Percentiles rank a stretch among this genome's conserved stretches.
These are phyloP conservation scores for Nigrospora osmanthi DNA, from an alignment of 2,329 filamentous ascomycete species.

Conservation along the genomic window DNA sequence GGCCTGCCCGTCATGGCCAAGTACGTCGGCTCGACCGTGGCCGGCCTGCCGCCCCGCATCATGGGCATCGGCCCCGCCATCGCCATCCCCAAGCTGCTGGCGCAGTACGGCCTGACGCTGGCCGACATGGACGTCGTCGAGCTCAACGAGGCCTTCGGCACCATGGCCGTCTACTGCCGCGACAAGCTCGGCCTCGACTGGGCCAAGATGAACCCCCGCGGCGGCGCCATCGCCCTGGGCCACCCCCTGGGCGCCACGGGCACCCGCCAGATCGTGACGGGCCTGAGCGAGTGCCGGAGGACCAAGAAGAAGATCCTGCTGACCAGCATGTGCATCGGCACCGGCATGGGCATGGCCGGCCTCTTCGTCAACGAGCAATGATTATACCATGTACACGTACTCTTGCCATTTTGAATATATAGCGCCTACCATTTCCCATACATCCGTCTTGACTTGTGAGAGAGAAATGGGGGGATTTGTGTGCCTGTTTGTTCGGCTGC, in stretches of 20 bases:
- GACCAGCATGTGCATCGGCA: slow-evolving; percentile 82
- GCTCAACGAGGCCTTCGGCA: slow-evolving; percentile 96
- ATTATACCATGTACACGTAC: background rate
- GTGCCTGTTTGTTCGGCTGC: no score
- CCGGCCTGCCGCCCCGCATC: slow-evolving; percentile 83
- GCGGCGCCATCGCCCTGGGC: slow-evolving; percentile 75
- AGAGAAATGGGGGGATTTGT: no score
- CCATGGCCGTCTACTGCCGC: slow-evolving; percentile 93
- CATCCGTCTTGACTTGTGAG: no score
- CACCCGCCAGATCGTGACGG: slow-evolving; percentile 77
- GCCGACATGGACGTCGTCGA: slow-evolving; percentile 85
- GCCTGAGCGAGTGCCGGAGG: slow-evolving; percentile 75
- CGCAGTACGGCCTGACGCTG: slow-evolving; percentile 68
- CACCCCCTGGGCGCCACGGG: slow-evolving; percentile 78
- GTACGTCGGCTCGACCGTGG: slow-evolving; percentile 85
- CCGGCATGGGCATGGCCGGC: slow-evolving; percentile 62
- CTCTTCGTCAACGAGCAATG: slow-evolving; percentile 55
- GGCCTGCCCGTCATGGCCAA: slow-evolving; percentile 91
- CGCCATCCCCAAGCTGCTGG: slow-evolving; percentile 74
- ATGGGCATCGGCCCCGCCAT: slow-evolving; percentile 88
- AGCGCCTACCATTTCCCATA: no score
- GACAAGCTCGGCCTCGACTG: slow-evolving; percentile 63
- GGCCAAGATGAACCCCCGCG: slow-evolving; percentile 72
- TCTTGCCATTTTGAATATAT: no score
- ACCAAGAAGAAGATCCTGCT: slow-evolving; percentile 85